Conservation (phyloP, 2,329 filamentous ascomycete species). For the Chaetomium olivaceum region DNA sequence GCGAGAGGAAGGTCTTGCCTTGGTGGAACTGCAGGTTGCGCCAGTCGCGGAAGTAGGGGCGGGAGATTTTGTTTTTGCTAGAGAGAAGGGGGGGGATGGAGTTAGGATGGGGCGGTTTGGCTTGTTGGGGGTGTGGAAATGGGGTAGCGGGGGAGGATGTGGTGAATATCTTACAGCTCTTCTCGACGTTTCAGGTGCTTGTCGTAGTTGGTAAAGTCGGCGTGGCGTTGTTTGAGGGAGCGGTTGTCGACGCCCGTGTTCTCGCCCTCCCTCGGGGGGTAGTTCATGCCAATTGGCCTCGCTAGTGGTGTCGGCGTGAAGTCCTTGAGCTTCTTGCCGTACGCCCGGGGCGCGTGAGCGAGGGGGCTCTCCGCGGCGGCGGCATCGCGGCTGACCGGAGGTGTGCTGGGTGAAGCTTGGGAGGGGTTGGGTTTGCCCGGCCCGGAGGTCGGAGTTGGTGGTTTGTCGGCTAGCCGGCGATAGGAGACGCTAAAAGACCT, state of each 20-base stretch:
- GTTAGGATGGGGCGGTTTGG: not conserved
- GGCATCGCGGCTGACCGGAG: constrained; percentile 17
- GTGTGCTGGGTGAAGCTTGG: constrained; percentile 16
- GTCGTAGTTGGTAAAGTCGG: constrained; percentile 82
- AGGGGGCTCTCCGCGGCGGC: constrained; percentile 45
- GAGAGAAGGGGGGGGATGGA: not conserved
- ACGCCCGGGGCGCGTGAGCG: constrained; percentile 60
- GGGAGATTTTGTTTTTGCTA: constrained; percentile 73
- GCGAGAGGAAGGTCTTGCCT: constrained; percentile 89
- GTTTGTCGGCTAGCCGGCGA: constrained; percentile 33
- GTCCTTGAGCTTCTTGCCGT: constrained; percentile 55
- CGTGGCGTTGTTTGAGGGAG: constrained; percentile 65
- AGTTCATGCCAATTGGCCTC: constrained; percentile 78
- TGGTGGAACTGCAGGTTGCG: constrained; percentile 77
- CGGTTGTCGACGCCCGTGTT: constrained; percentile 77
- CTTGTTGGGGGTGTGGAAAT: not conserved
- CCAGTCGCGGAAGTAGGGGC: constrained; percentile 97
- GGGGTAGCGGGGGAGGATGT: not conserved
- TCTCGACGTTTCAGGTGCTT: constrained; percentile 77
- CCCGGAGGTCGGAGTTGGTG: constrained; percentile 24
- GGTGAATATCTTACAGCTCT: constrained; percentile 60
- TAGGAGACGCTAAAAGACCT: constrained; percentile 51
- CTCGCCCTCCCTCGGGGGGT: constrained; percentile 73
- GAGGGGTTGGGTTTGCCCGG: constrained; percentile 16
- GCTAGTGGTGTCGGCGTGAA: constrained; percentile 62